These are phyloP conservation scores for Elymus sibiricus DNA, from an alignment of 176 grass and related monocot species.

Conservation along the genomic window DNA sequence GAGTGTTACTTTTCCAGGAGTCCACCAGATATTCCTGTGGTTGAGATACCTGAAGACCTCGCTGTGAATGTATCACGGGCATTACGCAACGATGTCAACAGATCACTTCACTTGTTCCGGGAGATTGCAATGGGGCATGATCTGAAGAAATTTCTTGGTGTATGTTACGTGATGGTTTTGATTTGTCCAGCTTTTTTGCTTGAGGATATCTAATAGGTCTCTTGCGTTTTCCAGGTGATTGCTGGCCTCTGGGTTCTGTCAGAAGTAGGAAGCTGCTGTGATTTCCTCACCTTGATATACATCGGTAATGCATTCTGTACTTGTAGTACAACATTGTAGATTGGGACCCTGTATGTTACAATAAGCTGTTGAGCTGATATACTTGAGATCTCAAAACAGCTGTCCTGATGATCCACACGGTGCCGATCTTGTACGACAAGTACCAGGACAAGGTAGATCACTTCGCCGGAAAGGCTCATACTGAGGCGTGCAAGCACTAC, in stretches of 20 bases:
- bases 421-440: conserved; percentile 81
- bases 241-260: conserved; percentile 76
- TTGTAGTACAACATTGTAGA: not conserved
- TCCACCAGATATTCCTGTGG: conserved; percentile 52
- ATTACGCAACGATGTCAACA: conserved; percentile 57
- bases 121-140: conserved; percentile 64
- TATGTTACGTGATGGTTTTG: conserved; percentile 4
- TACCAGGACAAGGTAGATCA: conserved; percentile 87
- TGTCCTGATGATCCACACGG: conserved; percentile 61
- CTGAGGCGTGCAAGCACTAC: conserved; percentile 64
- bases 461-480: conserved; percentile 52
- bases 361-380: not conserved
- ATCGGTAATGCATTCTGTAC: conserved; percentile 51
- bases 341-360: not conserved
- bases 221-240: conserved; percentile 49
- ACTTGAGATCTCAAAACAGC: conserved; percentile 7
- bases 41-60: conserved; percentile 68
- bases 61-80: conserved; percentile 46
- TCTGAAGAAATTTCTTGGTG: conserved; percentile 72
- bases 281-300: conserved; percentile 89
- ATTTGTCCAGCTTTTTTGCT: not conserved
- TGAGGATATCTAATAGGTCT: not conserved
- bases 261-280: conserved; percentile 55
- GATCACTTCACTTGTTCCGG: conserved; percentile 46
- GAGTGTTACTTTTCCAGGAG: conserved; percentile 37